These are phyloP conservation scores for Pseudomicrostroma phylloplanum DNA, from an alignment of 1,284 basidiomycete genomes.

Conservation along the genomic window DNA sequence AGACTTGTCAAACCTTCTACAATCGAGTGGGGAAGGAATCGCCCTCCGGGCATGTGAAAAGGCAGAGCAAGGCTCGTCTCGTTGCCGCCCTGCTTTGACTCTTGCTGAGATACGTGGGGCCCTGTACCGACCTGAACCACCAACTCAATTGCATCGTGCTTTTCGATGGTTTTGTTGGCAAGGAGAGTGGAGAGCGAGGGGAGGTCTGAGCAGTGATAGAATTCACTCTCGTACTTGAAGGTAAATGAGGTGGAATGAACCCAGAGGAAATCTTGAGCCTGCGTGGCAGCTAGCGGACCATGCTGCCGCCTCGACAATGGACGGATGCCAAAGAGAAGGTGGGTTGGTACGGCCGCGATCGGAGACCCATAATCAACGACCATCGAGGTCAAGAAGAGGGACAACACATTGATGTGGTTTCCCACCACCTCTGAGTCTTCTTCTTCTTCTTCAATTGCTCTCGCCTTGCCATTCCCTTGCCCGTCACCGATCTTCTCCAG, in stretches of 20 bases:
- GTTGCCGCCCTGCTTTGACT: background rate
- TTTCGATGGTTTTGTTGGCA: slow-evolving; percentile 6
- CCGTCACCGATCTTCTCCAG: background rate
- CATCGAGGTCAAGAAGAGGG: slow-evolving; percentile 33
- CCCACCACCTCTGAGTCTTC: background rate
- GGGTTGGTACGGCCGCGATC: slow-evolving; percentile 26
- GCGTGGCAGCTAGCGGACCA: slow-evolving; percentile 11
- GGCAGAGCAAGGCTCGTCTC: slow-evolving; percentile 12
- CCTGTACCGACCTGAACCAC: slow-evolving; percentile 39
- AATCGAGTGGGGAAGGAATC: slow-evolving; percentile 30
- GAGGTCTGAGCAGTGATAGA: slow-evolving; percentile 33
- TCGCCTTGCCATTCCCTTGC: background rate
- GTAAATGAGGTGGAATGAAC: slow-evolving; percentile 25
- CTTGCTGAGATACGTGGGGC: slow-evolving; percentile 18
- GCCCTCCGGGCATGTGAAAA: slow-evolving; percentile 28
- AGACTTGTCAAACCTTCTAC: slow-evolving; percentile 30
- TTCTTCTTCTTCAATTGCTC: background rate
- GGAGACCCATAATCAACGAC: slow-evolving; percentile 29
- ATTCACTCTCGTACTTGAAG: slow-evolving; percentile 32
- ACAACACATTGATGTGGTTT: slow-evolving; percentile 27
- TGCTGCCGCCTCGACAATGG: slow-evolving; percentile 9
- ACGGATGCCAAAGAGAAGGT: slow-evolving; percentile 36
- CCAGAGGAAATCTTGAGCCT: slow-evolving; percentile 25
- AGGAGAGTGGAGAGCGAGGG: slow-evolving; percentile 34
- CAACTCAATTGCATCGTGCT: slow-evolving; percentile 30